Conservation (phyloP, 768 basidiomycete species). For the Nidularia pulvinata region DNA sequence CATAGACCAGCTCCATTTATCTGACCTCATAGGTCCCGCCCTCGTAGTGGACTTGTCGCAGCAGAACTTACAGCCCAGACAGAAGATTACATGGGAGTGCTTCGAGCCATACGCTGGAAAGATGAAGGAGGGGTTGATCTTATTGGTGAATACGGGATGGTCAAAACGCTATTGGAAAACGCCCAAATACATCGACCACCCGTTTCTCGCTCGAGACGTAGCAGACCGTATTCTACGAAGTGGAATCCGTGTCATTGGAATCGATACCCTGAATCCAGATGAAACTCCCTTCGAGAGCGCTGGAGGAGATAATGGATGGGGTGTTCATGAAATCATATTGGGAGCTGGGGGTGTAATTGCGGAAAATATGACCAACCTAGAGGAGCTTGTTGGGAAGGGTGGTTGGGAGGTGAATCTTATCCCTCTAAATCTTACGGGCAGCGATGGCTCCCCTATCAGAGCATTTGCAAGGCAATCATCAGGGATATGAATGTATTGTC, state of each 20-base stretch:
- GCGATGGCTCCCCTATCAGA: slow-evolving; percentile 73
- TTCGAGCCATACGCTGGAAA: slow-evolving; percentile 29
- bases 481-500: too few species aligned
- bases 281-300: slow-evolving; percentile 43
- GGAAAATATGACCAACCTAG: slow-evolving; percentile 67
- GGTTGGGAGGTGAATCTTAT: slow-evolving; percentile 45
- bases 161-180: slow-evolving; percentile 49
- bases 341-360: slow-evolving; percentile 63
- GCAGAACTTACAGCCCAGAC: slow-evolving; percentile 20
- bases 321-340: slow-evolving; percentile 60
- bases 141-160: slow-evolving; percentile 74
- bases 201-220: slow-evolving; percentile 55
- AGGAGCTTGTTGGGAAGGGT: slow-evolving; percentile 25
- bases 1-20: slow-evolving; percentile 57
- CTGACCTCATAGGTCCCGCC: slow-evolving; percentile 51
- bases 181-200: slow-evolving; percentile 57
- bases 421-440: slow-evolving; percentile 55
- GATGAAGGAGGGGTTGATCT: slow-evolving; percentile 37
- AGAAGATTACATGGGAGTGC: slow-evolving; percentile 57
- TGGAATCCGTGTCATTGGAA: slow-evolving; percentile 58
- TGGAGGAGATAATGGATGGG: slow-evolving; percentile 37
- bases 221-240: slow-evolving; percentile 45
- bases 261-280: slow-evolving; percentile 71
- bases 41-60: slow-evolving; percentile 53
- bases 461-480: slow-evolving; percentile 58